A percentile compares a stretch with the other conserved stretches of the same genome.
Conservation (phyloP, 2,329 filamentous ascomycete species). For the Aspergillus chevalieri region DNA sequence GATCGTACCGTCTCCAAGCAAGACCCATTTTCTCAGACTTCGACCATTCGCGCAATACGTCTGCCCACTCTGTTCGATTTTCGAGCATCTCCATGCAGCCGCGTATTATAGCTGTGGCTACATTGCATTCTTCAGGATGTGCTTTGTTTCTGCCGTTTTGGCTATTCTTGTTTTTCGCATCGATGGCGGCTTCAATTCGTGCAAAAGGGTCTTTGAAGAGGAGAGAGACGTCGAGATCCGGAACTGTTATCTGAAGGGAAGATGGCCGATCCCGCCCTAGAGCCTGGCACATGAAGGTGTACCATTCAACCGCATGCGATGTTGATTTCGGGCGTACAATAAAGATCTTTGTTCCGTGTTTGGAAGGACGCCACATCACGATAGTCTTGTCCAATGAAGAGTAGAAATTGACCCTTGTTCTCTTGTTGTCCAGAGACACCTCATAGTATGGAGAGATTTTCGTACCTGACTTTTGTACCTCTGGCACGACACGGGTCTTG, state of each 20-base stretch:
- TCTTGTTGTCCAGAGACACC: slow-evolving; percentile 50
- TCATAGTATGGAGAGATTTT: slow-evolving; percentile 53
- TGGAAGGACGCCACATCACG: slow-evolving; percentile 54
- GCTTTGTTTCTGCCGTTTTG: slow-evolving; percentile 38
- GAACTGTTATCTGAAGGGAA: slow-evolving; percentile 56
- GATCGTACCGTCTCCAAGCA: slow-evolving; percentile 64
- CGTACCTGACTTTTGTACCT: slow-evolving; percentile 48
- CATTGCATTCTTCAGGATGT: slow-evolving; percentile 42
- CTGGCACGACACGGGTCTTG: slow-evolving; percentile 58
- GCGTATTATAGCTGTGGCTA: slow-evolving; percentile 51
- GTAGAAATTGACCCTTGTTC: slow-evolving; percentile 56
- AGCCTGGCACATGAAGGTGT: slow-evolving; percentile 56
- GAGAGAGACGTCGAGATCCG: slow-evolving; percentile 56
- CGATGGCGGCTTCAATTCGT: slow-evolving; percentile 40
- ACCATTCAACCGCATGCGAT: slow-evolving; percentile 62
- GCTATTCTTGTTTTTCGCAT: slow-evolving; percentile 35
- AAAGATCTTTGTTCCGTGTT: slow-evolving; percentile 52
- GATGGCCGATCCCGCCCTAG: slow-evolving; percentile 54
- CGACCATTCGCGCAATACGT: slow-evolving; percentile 55
- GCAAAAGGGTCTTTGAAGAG: slow-evolving; percentile 56
- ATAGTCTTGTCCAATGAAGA: slow-evolving; percentile 63
- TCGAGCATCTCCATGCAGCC: slow-evolving; percentile 55
- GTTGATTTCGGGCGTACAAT: slow-evolving; percentile 58
- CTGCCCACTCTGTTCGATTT: slow-evolving; percentile 52
- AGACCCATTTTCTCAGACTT: slow-evolving; percentile 56